Evolutionary conservation across 306 rosid species (phyloP).

Genomic region (Abrus pulchellus): DNA sequence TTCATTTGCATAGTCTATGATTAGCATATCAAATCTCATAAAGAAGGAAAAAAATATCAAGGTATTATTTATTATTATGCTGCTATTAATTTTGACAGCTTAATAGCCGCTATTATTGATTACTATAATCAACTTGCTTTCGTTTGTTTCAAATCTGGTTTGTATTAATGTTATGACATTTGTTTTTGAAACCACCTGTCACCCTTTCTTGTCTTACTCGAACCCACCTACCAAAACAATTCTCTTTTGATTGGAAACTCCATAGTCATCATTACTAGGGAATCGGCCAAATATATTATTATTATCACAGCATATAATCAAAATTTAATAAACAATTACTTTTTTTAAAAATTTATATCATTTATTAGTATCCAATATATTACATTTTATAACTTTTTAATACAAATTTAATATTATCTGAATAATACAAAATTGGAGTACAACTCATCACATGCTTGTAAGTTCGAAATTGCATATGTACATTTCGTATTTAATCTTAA

Average conservation of each 20-base stretch:
- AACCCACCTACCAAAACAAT: slow-evolving; percentile 48
- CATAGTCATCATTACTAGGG: slow-evolving; percentile 21
- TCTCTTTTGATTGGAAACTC: slow-evolving; percentile 13
- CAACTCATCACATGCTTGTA: not conserved
- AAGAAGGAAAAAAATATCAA: slow-evolving; percentile 16
- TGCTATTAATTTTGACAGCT: slow-evolving; percentile 54
- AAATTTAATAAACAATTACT: not conserved
- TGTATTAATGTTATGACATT: slow-evolving; percentile 43
- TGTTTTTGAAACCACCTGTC: slow-evolving; percentile 38
- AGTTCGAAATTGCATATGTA: not conserved
- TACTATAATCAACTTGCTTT: slow-evolving; percentile 43
- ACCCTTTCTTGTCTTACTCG: slow-evolving; percentile 46
- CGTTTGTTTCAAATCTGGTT: slow-evolving; percentile 47
- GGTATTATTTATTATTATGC: slow-evolving; percentile 17
- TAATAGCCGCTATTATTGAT: slow-evolving; percentile 51
- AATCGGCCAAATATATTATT: not conserved
- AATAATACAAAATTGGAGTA: not conserved
- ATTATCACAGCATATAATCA: not conserved
- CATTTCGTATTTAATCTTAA: not conserved
- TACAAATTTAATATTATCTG: not conserved
- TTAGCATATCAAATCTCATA: slow-evolving; percentile 34
- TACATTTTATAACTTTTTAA: no score
- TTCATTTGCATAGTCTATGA: slow-evolving; percentile 32
- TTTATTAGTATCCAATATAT: no score
- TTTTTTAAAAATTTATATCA: no score